These are phyloP conservation scores for Diaporthe humulicola DNA, from an alignment of 2,329 filamentous ascomycete genomes.

Conservation along the genomic window DNA sequence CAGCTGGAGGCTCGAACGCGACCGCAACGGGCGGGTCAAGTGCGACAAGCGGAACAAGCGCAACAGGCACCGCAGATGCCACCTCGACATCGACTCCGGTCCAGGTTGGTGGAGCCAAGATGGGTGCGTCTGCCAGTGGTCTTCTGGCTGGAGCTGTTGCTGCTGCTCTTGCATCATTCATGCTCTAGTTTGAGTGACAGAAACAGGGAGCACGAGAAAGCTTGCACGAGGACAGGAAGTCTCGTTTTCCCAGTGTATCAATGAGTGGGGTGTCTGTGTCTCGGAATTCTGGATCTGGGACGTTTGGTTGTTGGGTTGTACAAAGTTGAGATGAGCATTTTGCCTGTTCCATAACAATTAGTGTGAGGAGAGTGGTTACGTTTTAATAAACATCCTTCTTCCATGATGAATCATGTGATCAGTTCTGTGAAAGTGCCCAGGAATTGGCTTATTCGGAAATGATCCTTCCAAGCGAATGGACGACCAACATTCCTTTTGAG, in stretches of 20 bases:
- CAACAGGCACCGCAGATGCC: neutral
- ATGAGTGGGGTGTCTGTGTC: neutral
- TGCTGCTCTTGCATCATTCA: neutral
- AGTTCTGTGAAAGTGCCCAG: too few relatives aligned
- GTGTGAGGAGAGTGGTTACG: too few relatives aligned
- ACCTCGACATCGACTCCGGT: neutral
- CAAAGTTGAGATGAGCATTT: neutral
- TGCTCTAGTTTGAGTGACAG: neutral
- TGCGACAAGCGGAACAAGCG: neutral
- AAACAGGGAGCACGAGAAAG: too few relatives aligned
- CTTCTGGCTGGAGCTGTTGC: neutral
- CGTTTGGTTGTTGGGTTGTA: neutral
- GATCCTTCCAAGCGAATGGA: too few relatives aligned
- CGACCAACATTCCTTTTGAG: too few relatives aligned
- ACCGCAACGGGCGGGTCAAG: neutral
- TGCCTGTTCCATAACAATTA: neutral
- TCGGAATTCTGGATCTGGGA: neutral
- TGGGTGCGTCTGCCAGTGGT: neutral
- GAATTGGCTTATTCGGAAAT: too few relatives aligned
- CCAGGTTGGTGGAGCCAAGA: neutral
- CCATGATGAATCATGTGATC: too few relatives aligned
- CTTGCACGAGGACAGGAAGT: too few relatives aligned
- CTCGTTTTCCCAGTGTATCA: neutral
- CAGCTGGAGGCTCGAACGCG: neutral
- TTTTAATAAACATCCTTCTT: too few relatives aligned